Evolutionary conservation across 306 rosid genomes (phyloP), one percentile per base, ranked within the genome.

Genomic region (Lagenaria siceraria): DNA sequence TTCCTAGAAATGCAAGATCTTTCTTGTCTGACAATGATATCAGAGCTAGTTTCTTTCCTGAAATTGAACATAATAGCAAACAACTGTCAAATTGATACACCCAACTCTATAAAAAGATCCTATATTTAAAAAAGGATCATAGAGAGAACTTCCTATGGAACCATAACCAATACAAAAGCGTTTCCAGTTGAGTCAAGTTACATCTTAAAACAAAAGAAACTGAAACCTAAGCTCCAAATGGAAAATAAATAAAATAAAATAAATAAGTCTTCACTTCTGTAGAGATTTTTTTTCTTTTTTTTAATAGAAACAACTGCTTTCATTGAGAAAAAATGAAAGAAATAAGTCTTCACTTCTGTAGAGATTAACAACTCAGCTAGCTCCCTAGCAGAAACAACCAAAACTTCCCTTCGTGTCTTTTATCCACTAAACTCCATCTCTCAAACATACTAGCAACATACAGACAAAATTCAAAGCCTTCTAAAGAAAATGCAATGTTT

Each of bases 11-110:
- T 55, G 90, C 80, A 5, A 95, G 92, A 86, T 88, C 90, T 80
- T 85, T 95, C 88, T 92, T 95, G 86, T 95, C 91, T 21, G 97
- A 95, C 84, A 95, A 78, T 10, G 97, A 95, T 88, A 95, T 90
- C 71, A 95, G 85, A 36, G 90, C 99, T 80, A 84, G 97, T 84
- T 85, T 90, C 78, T 79, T 80, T 13, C 92, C 99, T 95, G 86
- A 76, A 82, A 71, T 17, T 48, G 61, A 51, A 51, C 40, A 73
- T 40, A 42, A n/a, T 3, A 58, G 40, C 17, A 9, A 10, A 82
- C 63, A 77, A n/a, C 46, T 19, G 38, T 73, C 59, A 18, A 70
- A 69, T 35, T 19, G 77, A 74, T 77, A 61, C 17, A 69, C 8
- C 58, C 8, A 71, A 18, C 22, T 71, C 54, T 71, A 71, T 12